Base-by-base conservation (phyloP, 2,329 filamentous ascomycete species). In the Penicillium sp. region DNA sequence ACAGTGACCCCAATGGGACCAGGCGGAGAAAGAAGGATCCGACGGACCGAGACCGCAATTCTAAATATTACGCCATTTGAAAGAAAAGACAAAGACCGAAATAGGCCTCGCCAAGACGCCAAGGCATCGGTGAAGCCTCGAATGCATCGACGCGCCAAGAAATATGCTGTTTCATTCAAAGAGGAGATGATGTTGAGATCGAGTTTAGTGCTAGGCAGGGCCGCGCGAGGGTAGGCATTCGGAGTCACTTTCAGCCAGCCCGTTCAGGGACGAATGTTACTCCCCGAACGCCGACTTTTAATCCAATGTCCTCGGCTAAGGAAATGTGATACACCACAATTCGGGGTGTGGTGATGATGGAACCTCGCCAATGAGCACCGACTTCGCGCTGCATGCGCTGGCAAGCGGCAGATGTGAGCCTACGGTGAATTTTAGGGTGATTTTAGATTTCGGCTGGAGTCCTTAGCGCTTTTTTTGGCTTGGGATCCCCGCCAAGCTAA, bases 281-380 rank as follows among this genome's bases (percentile, higher is more conserved):
- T 16, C 44, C 52, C 52, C 52, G 48, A 45, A 41, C 48, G 48
- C 48, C 45, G 35, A 43, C 30, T 35, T 27, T 50, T 48, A 45
- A 44, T 43, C 44, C 25, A 13, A 50, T 25, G 14, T 20, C 22
- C 18, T 5, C 22, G 18, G 10, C 30, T 35, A 30, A 43, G 46
- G 36, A 25, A 35, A 13, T 35, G 25, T 38, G 5, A 14, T 22
- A 41, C 24, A 18, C 9, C 28, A 20, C 38, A 30, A 22, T 9
- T 38, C n/a, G 8, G 20, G 20, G 20, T 2, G 20, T 22, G 20
- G 4, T 22, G 20, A 22, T 22, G 20, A 22, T 22, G 20, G 49
- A 58, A 60, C 51, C 41, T 25, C 43, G 22, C 57, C 57, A 58
- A 58, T 58, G 41, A 33, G 16, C 20, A 22, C 20, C 20, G 20